Percentiles rank a stretch among this genome's conserved stretches.
Evolutionary conservation across 345 rosid genomes (phyloP).

Genomic region (Lagerstroemia speciosa): DNA sequence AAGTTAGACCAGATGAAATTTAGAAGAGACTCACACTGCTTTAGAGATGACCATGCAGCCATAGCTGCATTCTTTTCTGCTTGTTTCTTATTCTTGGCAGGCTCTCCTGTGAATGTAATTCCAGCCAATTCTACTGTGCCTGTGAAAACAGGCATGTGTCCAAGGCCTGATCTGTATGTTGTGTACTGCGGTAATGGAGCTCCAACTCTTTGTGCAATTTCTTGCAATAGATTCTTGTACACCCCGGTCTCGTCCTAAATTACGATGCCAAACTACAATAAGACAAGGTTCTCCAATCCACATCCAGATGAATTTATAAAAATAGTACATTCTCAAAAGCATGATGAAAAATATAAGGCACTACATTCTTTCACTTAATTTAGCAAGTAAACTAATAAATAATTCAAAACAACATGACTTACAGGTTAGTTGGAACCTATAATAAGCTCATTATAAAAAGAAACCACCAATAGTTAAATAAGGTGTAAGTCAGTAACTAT

Average conservation of each 20-base stretch:
- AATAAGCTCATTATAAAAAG: background rate
- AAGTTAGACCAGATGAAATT: background rate
- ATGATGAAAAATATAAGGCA: background rate
- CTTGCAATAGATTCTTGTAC: conserved; percentile 92
- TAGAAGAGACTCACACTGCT: conserved; percentile 57
- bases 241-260: conserved; percentile 98
- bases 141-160: conserved; percentile 91
- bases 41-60: conserved; percentile 96
- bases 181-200: conserved; percentile 88
- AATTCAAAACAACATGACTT: background rate
- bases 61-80: conserved; percentile 99
- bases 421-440: background rate
- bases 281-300: background rate
- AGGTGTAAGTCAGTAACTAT: background rate
- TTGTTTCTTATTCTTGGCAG: conserved; percentile 95
- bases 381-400: background rate
- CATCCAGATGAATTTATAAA: background rate
- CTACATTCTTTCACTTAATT: background rate
- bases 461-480: background rate
- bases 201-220: conserved; percentile 92
- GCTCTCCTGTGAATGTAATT: conserved; percentile 78
- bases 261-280: conserved; percentile 16
- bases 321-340: background rate
- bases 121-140: conserved; percentile 96
- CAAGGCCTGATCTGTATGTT: conserved; percentile 89